These are phyloP conservation scores for Coemansia asiatica DNA, from an alignment of 192 early-diverging fungal species.

Conservation along the genomic window DNA sequence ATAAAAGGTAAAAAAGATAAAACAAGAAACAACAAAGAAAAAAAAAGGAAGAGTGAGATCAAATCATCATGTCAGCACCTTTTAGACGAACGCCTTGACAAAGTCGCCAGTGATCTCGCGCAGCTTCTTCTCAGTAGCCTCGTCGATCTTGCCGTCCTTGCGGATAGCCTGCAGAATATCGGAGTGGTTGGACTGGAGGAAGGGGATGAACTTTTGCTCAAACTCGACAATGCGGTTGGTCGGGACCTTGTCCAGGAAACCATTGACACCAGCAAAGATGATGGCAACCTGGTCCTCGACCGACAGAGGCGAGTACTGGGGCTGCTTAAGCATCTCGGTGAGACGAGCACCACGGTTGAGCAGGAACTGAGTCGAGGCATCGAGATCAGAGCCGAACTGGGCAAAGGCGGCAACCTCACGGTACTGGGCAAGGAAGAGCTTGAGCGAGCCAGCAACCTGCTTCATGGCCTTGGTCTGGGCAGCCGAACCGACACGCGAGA, in stretches of 20 bases:
- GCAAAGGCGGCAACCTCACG: slow-evolving; percentile 99
- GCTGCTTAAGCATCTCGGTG: slow-evolving; percentile 99
- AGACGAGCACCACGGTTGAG: slow-evolving; percentile 99
- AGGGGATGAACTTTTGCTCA: slow-evolving; percentile 86
- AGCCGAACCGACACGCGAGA: slow-evolving; percentile 99
- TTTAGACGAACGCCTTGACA: slow-evolving; percentile 75
- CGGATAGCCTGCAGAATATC: slow-evolving; percentile 89
- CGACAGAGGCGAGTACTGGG: slow-evolving; percentile 94
- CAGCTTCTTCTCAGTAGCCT: slow-evolving; percentile 91
- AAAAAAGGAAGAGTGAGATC: background rate
- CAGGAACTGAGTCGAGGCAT: slow-evolving; percentile 99
- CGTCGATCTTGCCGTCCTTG: slow-evolving; percentile 83
- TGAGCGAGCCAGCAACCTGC: slow-evolving; percentile 99
- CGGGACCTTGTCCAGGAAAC: slow-evolving; percentile 98
- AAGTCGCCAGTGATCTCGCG: slow-evolving; percentile 78
- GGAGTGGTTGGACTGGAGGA: slow-evolving; percentile 84
- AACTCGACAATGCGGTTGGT: slow-evolving; percentile 91
- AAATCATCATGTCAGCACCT: background rate
- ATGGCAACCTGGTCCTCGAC: slow-evolving; percentile 98
- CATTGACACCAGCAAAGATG: slow-evolving; percentile 99
- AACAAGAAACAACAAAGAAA: background rate
- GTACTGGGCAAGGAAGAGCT: slow-evolving; percentile 99
- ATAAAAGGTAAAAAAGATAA: slow-evolving; percentile 11
- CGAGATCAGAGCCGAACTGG: slow-evolving; percentile 99
- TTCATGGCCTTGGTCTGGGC: slow-evolving; percentile 99